phyloP scores from a whole-genome alignment of 2,329 filamentous ascomycete species.

The Colletotrichum kahawae region DNA sequence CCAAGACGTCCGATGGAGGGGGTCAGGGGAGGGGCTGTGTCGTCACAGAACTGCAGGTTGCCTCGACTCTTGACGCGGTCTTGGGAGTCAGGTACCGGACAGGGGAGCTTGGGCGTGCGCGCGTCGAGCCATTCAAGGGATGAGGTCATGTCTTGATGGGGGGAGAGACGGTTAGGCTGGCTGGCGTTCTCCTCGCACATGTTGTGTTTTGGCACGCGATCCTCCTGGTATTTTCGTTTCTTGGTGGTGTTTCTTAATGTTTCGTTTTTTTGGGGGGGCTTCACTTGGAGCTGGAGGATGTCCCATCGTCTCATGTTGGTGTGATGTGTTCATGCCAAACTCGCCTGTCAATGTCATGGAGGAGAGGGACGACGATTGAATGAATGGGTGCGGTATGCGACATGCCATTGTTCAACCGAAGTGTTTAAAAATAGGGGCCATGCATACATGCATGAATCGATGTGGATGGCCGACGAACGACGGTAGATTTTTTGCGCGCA shows the following conservation, averaged over 20 bases:
- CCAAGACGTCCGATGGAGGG: background rate
- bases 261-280: background rate
- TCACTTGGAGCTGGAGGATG: background rate
- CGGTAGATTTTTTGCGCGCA: background rate
- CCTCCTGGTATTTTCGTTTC: background rate
- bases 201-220: background rate
- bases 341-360: background rate
- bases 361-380: background rate
- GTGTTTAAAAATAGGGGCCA: background rate
- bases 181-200: background rate
- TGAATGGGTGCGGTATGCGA: background rate
- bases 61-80: background rate
- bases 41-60: background rate
- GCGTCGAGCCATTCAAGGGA: background rate
- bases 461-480: background rate
- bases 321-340: background rate
- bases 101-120: background rate
- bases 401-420: background rate
- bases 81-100: background rate
- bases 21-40: background rate
- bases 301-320: background rate
- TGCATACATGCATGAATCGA: background rate
- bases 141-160: background rate
- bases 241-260: background rate
- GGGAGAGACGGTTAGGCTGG: background rate